Evolutionary conservation across 2,329 filamentous ascomycete genomes (phyloP), one percentile per base, ranked within the genome.

Genomic region (Colletotrichum eleusines): DNA sequence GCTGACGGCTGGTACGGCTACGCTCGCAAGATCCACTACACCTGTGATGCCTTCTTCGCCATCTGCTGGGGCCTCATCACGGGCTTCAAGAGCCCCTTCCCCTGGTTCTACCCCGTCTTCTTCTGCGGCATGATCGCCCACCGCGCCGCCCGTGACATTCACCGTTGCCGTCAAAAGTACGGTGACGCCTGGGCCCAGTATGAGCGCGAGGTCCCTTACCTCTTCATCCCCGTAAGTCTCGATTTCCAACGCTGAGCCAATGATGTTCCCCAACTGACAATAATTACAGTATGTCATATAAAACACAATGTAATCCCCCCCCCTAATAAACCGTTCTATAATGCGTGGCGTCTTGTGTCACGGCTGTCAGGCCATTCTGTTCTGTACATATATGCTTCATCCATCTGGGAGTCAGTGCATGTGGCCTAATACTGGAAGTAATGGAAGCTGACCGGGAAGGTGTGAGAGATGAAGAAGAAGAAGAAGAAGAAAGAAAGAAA

Each of bases 61-160:
- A 78, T 93, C 65, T 88, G 85, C 73, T 96, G 93, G 93, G 93
- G 90, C 31, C 81, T 95, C n/a, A 91, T 95, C 75, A 94, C 92
- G 3, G 93, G 93, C 14, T 95, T 95, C 82, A 84, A 85, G 53
- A 94, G 91, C 77, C 93, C 93, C 0, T 95, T 95, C 82, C 94
- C 94, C 1, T 97, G 94, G 93, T 96, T 97, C 81, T 95, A 97
- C 79, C 92, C 93, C 0, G 80, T 92, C 44, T 97, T 97, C 84
- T 97, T 97, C 79, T 84, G 85, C 23, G 82, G 82, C 75, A 95
- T 95, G 93, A 95, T 96, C 77, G 85, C 90, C 12, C 94, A 97
- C 80, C 91, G 94, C 70, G 91, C 93, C 5, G 84, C 84, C 74
- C 87, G 94, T 71, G 94, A 97, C 78, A 93, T 95, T 71, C 85